Base-by-base conservation (phyloP, 495 filamentous ascomycete species). In the Aspergillus nanangensis region DNA sequence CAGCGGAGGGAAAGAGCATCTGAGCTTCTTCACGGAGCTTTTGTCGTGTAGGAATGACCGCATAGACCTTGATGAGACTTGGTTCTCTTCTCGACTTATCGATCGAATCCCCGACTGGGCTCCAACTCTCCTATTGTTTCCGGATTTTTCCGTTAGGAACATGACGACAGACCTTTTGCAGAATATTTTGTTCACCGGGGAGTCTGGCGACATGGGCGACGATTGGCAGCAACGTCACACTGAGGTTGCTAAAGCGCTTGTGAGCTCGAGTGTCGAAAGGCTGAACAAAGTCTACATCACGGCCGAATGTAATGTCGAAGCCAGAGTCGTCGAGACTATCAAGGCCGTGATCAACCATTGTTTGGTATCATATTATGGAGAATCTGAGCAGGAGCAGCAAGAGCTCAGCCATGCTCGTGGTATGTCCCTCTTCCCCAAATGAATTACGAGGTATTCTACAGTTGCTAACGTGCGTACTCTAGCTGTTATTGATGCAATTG, bases 61-160 rank as follows among this genome's bases (percentile, higher is more conserved):
- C 9, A 38, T 71, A 3, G 48, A 53, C 4, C 53, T 67, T 27
- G 56, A 60, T 23, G 42, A 55, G 11, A 38, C 51, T 5, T 66
- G 67, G 50, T 75, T 80, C 37, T 52, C 55, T 38, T 57, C 54
- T 19, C 56, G 66, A 25, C 70, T 78, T 9, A 64, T 83, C n/a
- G 69, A 78, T 7, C 71, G 66, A 14, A 61, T 89, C 9, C 72
- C 77, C 0, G 62, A 74, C 25, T 90, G 85, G 83, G 82, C 71
- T 1, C 87, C 88, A 7, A 74, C 80, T 2, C 57, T 93, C 20
- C 70, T 90, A 15, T 77, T 78, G 35, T 85, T 83, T 51, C 74
- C 65, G 14, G 83, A 88, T 32, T 61, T 63, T 10, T 45, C 57
- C 3, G 72, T 87, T 19, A 77, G 79, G 18, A 59, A 64, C 13